These are phyloP conservation scores for Mariannaea elegans DNA, from an alignment of 2,329 filamentous ascomycete genomes.

Conservation along the genomic window DNA sequence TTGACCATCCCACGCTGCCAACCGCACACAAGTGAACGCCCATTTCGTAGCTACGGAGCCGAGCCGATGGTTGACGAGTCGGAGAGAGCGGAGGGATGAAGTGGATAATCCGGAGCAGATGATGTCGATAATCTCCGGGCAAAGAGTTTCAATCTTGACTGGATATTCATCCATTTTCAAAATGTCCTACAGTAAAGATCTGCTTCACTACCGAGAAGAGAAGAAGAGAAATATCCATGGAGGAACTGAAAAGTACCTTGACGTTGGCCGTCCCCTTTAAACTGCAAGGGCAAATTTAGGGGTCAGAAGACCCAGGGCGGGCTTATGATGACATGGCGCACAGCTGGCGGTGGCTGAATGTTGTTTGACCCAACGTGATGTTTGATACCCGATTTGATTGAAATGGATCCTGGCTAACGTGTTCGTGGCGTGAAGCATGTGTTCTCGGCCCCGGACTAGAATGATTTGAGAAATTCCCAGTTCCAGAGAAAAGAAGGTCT, in stretches of 20 bases:
- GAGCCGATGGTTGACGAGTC: constrained; percentile 20
- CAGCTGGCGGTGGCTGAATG: constrained; percentile 10
- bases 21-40: constrained; percentile 15
- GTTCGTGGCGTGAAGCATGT: constrained; percentile 11
- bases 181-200: too few species aligned
- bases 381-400: background rate
- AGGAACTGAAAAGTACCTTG: background rate
- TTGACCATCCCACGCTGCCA: constrained; percentile 6
- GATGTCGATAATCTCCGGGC: constrained; percentile 7
- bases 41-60: constrained; percentile 10
- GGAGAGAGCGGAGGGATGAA: constrained; percentile 8
- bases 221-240: too few species aligned
- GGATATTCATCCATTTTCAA: background rate
- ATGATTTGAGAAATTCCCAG: background rate
- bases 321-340: constrained; percentile 15
- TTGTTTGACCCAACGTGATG: background rate
- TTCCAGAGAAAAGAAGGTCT: background rate
- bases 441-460: background rate
- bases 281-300: background rate
- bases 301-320: background rate
- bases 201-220: too few species aligned
- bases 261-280: background rate
- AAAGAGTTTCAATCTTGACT: background rate
- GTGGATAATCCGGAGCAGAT: constrained; percentile 2
- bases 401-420: background rate